Conservation (phyloP, 441 rosid species). For the Aleurites moluccanus region DNA sequence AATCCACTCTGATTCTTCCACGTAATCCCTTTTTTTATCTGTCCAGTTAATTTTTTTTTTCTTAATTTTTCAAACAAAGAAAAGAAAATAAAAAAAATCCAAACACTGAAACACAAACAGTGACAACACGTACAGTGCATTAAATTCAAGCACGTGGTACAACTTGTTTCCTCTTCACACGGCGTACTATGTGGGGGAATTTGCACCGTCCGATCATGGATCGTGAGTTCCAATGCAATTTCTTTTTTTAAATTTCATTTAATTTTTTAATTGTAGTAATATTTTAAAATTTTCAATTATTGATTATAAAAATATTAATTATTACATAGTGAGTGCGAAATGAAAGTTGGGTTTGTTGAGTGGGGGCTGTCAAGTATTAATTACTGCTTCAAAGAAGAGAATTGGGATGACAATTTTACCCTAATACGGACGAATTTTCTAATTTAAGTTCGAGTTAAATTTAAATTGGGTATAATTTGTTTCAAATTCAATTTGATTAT, state of each 20-base stretch:
- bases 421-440: too few species aligned
- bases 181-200: slow-evolving; percentile 12
- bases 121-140: slow-evolving; percentile 19
- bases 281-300: too few species aligned
- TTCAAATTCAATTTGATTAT: too few species aligned
- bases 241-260: background rate
- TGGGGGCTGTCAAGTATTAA: slow-evolving; percentile 17
- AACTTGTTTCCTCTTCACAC: background rate
- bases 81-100: too few species aligned
- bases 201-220: slow-evolving; percentile 5
- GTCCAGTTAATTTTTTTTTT: too few species aligned
- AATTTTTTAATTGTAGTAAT: too few species aligned
- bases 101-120: slow-evolving; percentile 3
- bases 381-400: background rate
- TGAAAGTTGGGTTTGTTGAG: background rate
- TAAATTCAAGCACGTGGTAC: slow-evolving; percentile 17
- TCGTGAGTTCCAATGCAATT: background rate
- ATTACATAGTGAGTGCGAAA: too few species aligned
- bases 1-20: background rate
- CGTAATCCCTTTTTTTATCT: background rate
- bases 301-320: too few species aligned
- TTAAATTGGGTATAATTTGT: too few species aligned
- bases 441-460: too few species aligned
- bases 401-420: too few species aligned
- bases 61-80: too few species aligned